phyloP scores from a whole-genome alignment of 2,329 filamentous ascomycete genomes.

The Teratosphaeria viscida region DNA sequence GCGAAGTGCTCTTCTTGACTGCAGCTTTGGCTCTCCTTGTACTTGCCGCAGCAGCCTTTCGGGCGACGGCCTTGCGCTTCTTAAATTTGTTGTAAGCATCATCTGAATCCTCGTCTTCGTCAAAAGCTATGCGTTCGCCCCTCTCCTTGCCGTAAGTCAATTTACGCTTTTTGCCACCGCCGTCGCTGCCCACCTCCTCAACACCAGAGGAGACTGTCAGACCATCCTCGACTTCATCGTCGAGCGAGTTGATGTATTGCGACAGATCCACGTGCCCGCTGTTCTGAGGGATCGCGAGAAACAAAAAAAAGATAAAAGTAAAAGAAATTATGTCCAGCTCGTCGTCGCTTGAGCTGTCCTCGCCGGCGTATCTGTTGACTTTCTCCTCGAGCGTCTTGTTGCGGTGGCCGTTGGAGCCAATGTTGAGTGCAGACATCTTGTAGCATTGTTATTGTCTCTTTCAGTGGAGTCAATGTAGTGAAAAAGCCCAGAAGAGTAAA shows the following conservation, averaged over 20 bases:
- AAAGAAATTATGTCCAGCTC: conserved; percentile 10
- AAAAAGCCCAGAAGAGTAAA: not conserved
- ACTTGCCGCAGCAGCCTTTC: conserved; percentile 41
- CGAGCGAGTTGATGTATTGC: conserved; percentile 10
- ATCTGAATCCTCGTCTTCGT: conserved; percentile 46
- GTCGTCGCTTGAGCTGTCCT: conserved; percentile 11
- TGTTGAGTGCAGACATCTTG: conserved; percentile 8
- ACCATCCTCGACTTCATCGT: conserved; percentile 1
- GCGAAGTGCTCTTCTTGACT: conserved; percentile 26
- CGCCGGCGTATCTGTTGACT: conserved; percentile 10
- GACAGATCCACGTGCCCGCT: conserved; percentile 8
- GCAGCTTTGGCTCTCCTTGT: conserved; percentile 39
- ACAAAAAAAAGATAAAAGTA: too few relatives aligned
- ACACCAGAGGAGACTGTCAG: conserved; percentile 10
- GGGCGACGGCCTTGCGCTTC: conserved; percentile 45
- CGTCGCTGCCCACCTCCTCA: not conserved
- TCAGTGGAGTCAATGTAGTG: not conserved
- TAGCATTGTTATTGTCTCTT: not conserved
- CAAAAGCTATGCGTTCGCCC: conserved; percentile 13
- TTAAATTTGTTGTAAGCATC: conserved; percentile 55
- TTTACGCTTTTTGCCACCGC: conserved; percentile 4
- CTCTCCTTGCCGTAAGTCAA: conserved; percentile 1
- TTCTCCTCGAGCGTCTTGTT: not conserved
- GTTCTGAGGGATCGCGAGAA: conserved; percentile 3
- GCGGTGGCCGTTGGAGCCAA: conserved; percentile 2